Conservation (phyloP, 2,329 filamentous ascomycete species). For the Cryphonectria radicalis region DNA sequence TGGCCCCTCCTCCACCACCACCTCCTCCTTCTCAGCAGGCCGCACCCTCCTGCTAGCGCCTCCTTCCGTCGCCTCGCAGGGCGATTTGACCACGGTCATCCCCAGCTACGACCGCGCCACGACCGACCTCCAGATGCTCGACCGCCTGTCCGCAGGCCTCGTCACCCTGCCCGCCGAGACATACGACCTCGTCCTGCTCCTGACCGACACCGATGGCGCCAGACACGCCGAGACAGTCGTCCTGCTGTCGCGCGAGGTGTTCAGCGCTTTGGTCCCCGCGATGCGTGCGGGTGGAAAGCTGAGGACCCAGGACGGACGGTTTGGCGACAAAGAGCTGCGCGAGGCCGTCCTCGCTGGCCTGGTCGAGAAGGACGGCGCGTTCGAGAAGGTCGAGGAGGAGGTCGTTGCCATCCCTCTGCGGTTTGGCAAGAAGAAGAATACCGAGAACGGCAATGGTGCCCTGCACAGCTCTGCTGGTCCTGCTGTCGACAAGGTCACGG, state of each 20-base stretch:
- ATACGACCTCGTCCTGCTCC: slow-evolving; percentile 84
- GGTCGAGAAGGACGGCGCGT: slow-evolving; percentile 66
- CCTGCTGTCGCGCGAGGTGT: slow-evolving; percentile 68
- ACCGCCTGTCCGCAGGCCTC: slow-evolving; percentile 82
- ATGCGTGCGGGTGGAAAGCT: slow-evolving; percentile 72
- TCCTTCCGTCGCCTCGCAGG: slow-evolving; percentile 85
- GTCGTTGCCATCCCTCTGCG: slow-evolving; percentile 65
- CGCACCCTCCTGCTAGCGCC: slow-evolving; percentile 82
- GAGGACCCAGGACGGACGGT: slow-evolving; percentile 68
- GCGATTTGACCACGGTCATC: slow-evolving; percentile 74
- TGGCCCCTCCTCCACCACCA: slow-evolving; percentile 26
- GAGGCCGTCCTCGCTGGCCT: slow-evolving; percentile 87
- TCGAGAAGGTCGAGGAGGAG: slow-evolving; percentile 68
- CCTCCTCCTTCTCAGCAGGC: slow-evolving; percentile 30
- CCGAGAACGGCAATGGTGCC: slow-evolving; percentile 22
- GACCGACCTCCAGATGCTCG: slow-evolving; percentile 96
- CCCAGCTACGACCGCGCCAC: slow-evolving; percentile 72
- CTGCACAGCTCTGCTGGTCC: slow-evolving; percentile 39
- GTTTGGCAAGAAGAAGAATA: slow-evolving; percentile 67
- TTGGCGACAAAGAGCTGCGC: slow-evolving; percentile 60
- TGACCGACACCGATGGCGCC: slow-evolving; percentile 76
- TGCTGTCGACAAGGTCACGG: slow-evolving; percentile 37
- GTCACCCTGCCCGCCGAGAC: slow-evolving; percentile 75
- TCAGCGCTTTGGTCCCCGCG: slow-evolving; percentile 69
- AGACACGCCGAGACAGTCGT: slow-evolving; percentile 63